Evolutionary conservation across 345 rosid genomes (phyloP).

Genomic region (Anastatica hierochuntica): DNA sequence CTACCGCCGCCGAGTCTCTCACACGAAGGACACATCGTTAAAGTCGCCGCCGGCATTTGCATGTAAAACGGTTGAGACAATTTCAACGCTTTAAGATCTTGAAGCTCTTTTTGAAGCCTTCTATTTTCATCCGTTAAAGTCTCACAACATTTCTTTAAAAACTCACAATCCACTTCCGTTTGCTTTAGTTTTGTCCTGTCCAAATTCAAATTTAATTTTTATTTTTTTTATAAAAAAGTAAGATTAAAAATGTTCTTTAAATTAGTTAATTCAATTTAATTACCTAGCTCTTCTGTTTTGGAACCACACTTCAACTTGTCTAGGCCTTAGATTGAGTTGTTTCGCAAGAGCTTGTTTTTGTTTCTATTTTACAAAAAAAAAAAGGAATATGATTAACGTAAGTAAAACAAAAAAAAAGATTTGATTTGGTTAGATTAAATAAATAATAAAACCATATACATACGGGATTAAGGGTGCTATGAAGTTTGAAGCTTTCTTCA

Average conservation of each 20-base stretch:
- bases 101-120: constrained; percentile 80
- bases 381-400: too few species aligned
- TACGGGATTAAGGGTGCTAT: constrained; percentile 95
- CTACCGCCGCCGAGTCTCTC: constrained; percentile 39
- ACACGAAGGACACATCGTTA: constrained; percentile 65
- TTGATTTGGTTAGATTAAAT: neutral
- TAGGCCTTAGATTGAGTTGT: constrained; percentile 76
- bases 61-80: constrained; percentile 48
- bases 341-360: constrained; percentile 86
- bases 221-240: neutral
- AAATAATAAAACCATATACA: neutral
- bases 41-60: constrained; percentile 68
- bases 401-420: neutral
- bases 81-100: constrained; percentile 61
- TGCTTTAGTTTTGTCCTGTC: constrained; percentile 93
- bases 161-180: constrained; percentile 92
- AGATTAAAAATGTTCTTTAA: neutral
- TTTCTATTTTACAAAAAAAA: too few species aligned
- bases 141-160: constrained; percentile 84
- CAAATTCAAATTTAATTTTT: too few species aligned
- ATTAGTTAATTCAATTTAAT: too few species aligned
- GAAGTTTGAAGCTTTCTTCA: constrained; percentile 93
- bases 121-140: constrained; percentile 84
- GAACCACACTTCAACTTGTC: constrained; percentile 99
- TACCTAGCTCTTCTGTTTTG: constrained; percentile 99